phyloP scores from a whole-genome alignment of 306 rosid genomes.

The Acacia melanoxylon region DNA sequence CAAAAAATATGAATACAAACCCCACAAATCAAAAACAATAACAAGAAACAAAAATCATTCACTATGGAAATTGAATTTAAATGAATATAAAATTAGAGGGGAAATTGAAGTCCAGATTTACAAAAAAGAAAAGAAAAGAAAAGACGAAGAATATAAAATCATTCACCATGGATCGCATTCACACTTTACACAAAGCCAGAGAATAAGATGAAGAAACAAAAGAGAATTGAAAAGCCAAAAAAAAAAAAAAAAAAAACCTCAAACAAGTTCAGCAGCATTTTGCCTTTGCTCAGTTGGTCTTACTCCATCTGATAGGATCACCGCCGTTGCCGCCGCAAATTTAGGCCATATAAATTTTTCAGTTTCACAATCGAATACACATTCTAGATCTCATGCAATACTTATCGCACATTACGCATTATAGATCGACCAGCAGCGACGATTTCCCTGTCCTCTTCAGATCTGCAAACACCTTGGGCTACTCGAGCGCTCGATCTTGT shows the following conservation, averaged over 20 bases:
- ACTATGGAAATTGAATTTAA: too few relatives aligned
- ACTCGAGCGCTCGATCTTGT: not conserved
- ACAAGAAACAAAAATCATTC: too few relatives aligned
- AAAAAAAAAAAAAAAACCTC: not conserved
- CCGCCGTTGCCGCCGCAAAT: not conserved
- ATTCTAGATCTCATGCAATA: not conserved
- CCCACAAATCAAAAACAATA: too few relatives aligned
- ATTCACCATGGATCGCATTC: not conserved
- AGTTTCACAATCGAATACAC: not conserved
- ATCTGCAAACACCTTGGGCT: not conserved
- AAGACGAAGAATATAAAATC: too few relatives aligned
- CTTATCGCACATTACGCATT: not conserved
- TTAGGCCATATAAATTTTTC: not conserved
- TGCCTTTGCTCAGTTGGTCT: not conserved
- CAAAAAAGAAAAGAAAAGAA: too few relatives aligned
- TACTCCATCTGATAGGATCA: not conserved
- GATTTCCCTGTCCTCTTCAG: constrained; percentile 28
- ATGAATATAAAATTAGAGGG: too few relatives aligned
- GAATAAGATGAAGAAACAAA: not conserved
- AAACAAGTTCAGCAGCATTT: not conserved
- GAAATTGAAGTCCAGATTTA: too few relatives aligned
- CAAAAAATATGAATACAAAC: too few relatives aligned
- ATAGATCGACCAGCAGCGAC: constrained; percentile 28
- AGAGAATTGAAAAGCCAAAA: not conserved
- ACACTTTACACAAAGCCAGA: not conserved